A percentile compares a stretch with the other conserved stretches of the same genome.
Evolutionary conservation across 441 rosid species (phyloP).

Genomic region (Populus hybrid): DNA sequence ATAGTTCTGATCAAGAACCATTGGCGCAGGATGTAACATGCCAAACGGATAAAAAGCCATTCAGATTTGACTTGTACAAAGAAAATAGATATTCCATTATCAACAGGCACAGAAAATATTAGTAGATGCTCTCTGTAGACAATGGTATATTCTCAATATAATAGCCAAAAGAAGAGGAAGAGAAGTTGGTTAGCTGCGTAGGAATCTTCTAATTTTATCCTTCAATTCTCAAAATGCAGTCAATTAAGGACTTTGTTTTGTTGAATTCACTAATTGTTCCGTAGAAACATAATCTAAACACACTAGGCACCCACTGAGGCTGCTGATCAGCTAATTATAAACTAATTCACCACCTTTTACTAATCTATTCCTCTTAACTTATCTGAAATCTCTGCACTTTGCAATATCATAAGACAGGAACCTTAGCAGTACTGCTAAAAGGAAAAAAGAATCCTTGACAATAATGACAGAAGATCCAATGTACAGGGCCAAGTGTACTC

Average conservation of each 20-base stretch:
- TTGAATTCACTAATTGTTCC: background rate
- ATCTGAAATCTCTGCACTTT: background rate
- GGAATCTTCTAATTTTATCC: background rate
- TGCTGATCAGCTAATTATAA: background rate
- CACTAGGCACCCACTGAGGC: background rate
- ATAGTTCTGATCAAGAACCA: background rate
- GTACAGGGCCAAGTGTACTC: background rate
- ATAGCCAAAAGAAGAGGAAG: background rate
- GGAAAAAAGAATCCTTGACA: background rate
- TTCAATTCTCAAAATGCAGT: background rate
- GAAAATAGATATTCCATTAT: background rate
- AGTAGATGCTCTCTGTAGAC: background rate
- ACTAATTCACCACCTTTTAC: background rate
- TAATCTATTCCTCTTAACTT: background rate
- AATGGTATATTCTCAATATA: background rate
- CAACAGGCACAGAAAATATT: background rate
- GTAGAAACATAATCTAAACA: background rate
- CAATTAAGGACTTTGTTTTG: background rate
- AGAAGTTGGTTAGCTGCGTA: background rate
- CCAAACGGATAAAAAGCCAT: background rate
- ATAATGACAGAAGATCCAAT: background rate
- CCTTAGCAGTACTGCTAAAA: background rate
- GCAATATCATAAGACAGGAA: background rate
- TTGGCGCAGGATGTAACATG: background rate
- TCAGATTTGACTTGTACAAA: background rate